A percentile compares a stretch with the other conserved stretches of the same genome.
These are phyloP conservation scores for Hirsutella rhossiliensis DNA, from an alignment of 2,329 filamentous ascomycete species.

Conservation along the genomic window DNA sequence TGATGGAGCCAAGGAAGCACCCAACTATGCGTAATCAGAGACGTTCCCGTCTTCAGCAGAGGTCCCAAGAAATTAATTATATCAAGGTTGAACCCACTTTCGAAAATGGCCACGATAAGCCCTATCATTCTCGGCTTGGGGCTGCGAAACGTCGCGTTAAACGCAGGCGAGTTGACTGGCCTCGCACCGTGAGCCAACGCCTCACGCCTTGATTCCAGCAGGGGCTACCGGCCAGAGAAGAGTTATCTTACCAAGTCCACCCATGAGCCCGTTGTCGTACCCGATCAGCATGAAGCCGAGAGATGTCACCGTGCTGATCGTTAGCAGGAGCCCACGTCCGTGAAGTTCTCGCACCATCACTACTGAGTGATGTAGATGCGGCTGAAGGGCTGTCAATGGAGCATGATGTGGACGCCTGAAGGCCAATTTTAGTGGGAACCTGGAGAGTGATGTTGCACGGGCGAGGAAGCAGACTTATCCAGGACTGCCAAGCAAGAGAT, in stretches of 20 bases:
- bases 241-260: constrained; percentile 16
- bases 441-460: no score
- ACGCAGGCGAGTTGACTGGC: constrained; percentile 24
- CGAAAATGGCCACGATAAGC: constrained; percentile 33
- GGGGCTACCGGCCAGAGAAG: no score
- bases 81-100: constrained; percentile 11
- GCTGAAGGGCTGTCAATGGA: no score
- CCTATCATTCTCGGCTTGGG: constrained; percentile 28
- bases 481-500: no score
- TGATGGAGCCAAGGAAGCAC: constrained; percentile 15
- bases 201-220: no score
- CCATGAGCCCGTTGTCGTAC: constrained; percentile 33
- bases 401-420: no score
- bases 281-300: constrained; percentile 36
- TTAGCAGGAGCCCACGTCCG: constrained; percentile 25
- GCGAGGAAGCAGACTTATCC: no score
- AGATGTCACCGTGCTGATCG: constrained; percentile 30
- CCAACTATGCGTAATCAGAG: constrained; percentile 8
- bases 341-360: not conserved
- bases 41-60: no score
- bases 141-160: constrained; percentile 25
- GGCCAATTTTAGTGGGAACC: no score
- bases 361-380: no score
- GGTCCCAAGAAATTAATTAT: no score
- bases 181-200: constrained; percentile 5